Evolutionary conservation across 2,329 filamentous ascomycete genomes (phyloP).

Genomic region (Didymosphaeria variabile): DNA sequence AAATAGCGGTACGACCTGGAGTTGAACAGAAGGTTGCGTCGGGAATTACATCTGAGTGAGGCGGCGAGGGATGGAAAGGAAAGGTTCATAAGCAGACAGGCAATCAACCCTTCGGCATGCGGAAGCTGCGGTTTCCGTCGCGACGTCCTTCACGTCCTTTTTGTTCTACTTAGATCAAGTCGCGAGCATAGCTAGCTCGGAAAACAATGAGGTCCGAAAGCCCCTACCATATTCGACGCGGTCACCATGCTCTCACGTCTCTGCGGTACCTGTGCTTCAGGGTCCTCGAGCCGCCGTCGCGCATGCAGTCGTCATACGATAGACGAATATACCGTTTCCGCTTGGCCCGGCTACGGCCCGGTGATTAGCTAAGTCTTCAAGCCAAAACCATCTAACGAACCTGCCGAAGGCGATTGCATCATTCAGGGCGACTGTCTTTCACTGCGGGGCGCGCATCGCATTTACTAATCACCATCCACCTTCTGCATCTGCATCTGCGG

Average conservation of each 20-base stretch:
- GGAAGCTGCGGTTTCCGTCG: slow-evolving; percentile 22
- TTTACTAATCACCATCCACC: slow-evolving; percentile 31
- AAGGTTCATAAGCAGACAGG: slow-evolving; percentile 25
- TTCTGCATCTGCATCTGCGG: slow-evolving; percentile 3
- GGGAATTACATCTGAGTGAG: not conserved
- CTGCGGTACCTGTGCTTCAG: not conserved
- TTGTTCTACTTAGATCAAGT: not conserved
- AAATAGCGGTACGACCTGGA: not conserved
- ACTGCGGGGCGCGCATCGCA: slow-evolving; percentile 42
- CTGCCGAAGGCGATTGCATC: slow-evolving; percentile 40
- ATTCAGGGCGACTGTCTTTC: slow-evolving; percentile 28
- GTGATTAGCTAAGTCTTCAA: slow-evolving; percentile 24
- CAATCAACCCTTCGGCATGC: slow-evolving; percentile 30
- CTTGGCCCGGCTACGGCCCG: not conserved
- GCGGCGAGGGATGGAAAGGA: slow-evolving; percentile 8
- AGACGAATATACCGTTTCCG: slow-evolving; percentile 19
- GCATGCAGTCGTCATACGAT: slow-evolving; percentile 19
- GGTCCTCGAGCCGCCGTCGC: not conserved
- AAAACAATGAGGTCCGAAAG: no score
- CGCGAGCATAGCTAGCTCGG: not conserved
- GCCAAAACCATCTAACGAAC: slow-evolving; percentile 17
- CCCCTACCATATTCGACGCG: not conserved
- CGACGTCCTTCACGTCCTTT: not conserved
- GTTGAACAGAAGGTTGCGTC: not conserved
- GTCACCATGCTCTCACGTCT: slow-evolving; percentile 3